These are phyloP conservation scores for Poa annua DNA, from an alignment of 176 grass and related monocot species.

Conservation along the genomic window DNA sequence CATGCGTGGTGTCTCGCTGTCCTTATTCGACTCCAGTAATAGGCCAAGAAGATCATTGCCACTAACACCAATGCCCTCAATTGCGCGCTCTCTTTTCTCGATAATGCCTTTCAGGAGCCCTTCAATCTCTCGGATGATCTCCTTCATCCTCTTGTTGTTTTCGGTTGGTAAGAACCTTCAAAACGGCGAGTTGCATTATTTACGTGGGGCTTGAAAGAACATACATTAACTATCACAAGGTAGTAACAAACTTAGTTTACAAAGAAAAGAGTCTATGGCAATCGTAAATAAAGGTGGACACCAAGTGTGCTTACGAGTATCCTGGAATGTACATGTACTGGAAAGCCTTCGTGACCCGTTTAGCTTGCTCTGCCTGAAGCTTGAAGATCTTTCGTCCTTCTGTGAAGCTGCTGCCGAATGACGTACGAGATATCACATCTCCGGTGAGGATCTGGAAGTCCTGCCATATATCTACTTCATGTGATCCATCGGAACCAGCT, in stretches of 20 bases:
- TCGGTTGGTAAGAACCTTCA: background rate
- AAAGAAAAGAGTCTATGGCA: no score
- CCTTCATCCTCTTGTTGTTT: background rate
- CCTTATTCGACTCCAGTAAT: background rate
- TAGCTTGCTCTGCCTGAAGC: constrained; percentile 61
- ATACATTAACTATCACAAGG: no score
- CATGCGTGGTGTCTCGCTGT: no score
- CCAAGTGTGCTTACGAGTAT: constrained; percentile 21
- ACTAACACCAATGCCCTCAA: no score
- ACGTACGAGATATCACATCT: constrained; percentile 70
- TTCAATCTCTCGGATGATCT: background rate
- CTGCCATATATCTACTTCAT: constrained; percentile 55
- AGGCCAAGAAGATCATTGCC: background rate
- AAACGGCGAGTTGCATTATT: no score
- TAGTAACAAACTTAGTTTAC: no score
- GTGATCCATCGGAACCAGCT: background rate
- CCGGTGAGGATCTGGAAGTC: constrained; percentile 65
- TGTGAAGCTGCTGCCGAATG: constrained; percentile 69
- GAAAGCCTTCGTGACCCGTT: constrained; percentile 15
- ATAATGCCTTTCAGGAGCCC: background rate
- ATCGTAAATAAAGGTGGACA: no score
- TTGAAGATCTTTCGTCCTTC: constrained; percentile 69
- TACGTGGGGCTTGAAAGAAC: no score
- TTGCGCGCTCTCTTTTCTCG: background rate
- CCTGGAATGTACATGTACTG: constrained; percentile 52